Base-by-base conservation (phyloP, 1,284 basidiomycete genomes). In the Phenoliferia sp. region DNA sequence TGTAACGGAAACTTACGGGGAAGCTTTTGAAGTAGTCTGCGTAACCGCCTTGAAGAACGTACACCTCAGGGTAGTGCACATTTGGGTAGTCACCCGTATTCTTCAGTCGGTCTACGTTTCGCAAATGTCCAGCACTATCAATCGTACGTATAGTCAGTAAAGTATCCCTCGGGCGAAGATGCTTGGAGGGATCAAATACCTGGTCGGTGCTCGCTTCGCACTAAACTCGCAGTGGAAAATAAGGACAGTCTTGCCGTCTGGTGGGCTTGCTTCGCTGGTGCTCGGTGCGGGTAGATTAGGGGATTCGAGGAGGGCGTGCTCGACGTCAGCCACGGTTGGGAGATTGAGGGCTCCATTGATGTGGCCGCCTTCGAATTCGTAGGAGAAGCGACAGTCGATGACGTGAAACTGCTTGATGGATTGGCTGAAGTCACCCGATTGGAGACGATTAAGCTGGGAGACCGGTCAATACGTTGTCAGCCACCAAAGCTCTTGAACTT, bases 191-290 rank as follows among this genome's bases (percentile, higher is more conserved):
- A 52, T 71, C 26, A 3, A 34, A 82, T 78, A 94, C 93, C 96
- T 92, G 15, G 94, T 94, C 1, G 95, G 95, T 2, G 94, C 96
- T 61, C 95, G 86, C 81, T 96, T 96, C 50, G 86, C 88, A 76
- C 91, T 94, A 78, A 97, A 98, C 81, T 99, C 95, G 84, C 95
- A 99, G 79, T 99, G 95, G 83, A 99, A 98, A 66, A 99, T 85
- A 59, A 99, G 81, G 26, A 99, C 83, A 4, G 85, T 92, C 84
- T 91, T 96, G 2, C 80, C 74, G 22, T 77, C 76, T 2, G 44
- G 19, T 28, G 78, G 77, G 0, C 78, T 67, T 71, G 92, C 88
- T 29, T 92, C 91, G 77, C 92, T 95, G 66, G 89, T 85, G 64
- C 89, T 90, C 2, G 92, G 89, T 61, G 76, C 80, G 4, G 94